Evolutionary conservation across 228 moss, liverwort and hornwort species (phyloP).

Genomic region (Sphagnum fallax): DNA sequence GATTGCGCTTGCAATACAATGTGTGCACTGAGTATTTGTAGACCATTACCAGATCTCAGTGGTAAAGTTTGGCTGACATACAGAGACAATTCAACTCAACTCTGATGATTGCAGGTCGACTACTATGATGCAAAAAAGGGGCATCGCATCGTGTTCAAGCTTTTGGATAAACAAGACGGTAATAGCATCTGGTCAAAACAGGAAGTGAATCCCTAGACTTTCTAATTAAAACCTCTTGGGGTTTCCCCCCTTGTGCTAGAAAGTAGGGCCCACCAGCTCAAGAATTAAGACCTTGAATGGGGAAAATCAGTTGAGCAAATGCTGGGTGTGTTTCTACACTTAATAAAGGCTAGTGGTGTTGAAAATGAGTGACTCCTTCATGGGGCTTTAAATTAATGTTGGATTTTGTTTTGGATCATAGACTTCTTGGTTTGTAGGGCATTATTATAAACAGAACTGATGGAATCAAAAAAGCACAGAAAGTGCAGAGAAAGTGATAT

Average conservation of each 20-base stretch:
- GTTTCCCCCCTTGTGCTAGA: not conserved
- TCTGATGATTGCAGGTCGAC: slow-evolving; percentile 23
- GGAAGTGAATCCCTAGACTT: slow-evolving; percentile 32
- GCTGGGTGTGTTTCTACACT: too few relatives aligned
- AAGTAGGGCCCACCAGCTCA: too few relatives aligned
- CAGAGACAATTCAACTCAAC: not conserved
- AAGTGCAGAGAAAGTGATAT: too few relatives aligned
- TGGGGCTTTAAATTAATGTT: too few relatives aligned
- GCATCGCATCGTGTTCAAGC: slow-evolving; percentile 37
- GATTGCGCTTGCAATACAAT: not conserved
- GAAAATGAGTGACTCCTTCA: too few relatives aligned
- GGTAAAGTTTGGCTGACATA: not conserved
- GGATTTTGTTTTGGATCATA: too few relatives aligned
- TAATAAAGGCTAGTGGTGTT: too few relatives aligned
- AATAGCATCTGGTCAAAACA: slow-evolving; percentile 30
- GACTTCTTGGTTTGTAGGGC: too few relatives aligned
- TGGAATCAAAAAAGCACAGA: too few relatives aligned
- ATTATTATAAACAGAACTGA: too few relatives aligned
- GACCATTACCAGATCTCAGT: not conserved
- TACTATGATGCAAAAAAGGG: slow-evolving; percentile 42
- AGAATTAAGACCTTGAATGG: too few relatives aligned
- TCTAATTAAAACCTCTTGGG: not conserved
- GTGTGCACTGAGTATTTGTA: not conserved
- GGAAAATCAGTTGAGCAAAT: too few relatives aligned
- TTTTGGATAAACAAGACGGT: slow-evolving; percentile 13